Conservation (phyloP, 306 rosid species). For the Trichosanthes cucumerina region DNA sequence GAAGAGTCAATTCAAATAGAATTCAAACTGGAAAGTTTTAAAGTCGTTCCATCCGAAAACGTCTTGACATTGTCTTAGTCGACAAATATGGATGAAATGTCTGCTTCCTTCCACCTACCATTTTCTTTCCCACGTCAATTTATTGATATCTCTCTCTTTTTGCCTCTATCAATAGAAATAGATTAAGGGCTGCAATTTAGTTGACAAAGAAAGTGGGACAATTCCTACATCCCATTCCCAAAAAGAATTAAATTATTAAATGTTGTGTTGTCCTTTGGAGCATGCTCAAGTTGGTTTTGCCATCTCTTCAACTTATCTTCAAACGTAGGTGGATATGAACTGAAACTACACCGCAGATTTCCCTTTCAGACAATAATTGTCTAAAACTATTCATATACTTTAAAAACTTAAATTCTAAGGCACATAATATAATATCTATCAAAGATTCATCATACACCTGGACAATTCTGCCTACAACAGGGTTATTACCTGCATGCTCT, state of each 20-base stretch:
- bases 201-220: constrained; percentile 10
- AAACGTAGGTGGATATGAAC: constrained; percentile 3
- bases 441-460: background rate
- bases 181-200: background rate
- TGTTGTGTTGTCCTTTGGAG: background rate
- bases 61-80: background rate
- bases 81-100: constrained; percentile 7
- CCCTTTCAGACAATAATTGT: constrained; percentile 9
- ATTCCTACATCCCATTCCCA: constrained; percentile 4
- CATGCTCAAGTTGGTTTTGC: background rate
- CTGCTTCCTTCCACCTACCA: constrained; percentile 4
- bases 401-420: background rate
- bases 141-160: background rate
- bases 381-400: background rate
- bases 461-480: constrained; percentile 1
- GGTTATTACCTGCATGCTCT: constrained; percentile 5
- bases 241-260: background rate
- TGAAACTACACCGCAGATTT: constrained; percentile 1
- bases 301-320: constrained; percentile 10
- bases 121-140: background rate
- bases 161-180: background rate
- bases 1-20: background rate
- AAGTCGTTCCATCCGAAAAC: background rate
- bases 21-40: background rate
- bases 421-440: background rate